Percentiles rank a stretch among this genome's conserved stretches.
phyloP scores from a whole-genome alignment of 2,329 filamentous ascomycete species.

The Clarireedia hainanense region DNA sequence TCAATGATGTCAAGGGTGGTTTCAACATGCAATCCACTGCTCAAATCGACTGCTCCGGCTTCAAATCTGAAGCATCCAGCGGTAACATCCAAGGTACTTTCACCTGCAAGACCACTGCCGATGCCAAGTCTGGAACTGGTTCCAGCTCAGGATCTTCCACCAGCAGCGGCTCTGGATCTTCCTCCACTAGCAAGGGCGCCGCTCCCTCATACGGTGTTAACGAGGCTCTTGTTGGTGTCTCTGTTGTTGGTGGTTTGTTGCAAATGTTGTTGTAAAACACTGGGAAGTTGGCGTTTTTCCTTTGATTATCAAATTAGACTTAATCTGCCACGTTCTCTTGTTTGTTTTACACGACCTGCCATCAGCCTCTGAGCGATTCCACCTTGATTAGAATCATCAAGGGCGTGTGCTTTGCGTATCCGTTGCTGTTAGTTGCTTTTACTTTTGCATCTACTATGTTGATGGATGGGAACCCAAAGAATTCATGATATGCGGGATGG shows the following conservation, averaged over 20 bases:
- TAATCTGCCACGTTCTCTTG: conserved; percentile 30
- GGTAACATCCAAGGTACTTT: conserved; percentile 39
- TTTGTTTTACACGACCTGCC: conserved; percentile 18
- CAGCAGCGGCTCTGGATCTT: conserved; percentile 19
- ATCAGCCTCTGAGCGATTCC: conserved; percentile 22
- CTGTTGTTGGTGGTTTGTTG: conserved; percentile 37
- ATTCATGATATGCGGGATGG: conserved; percentile 2
- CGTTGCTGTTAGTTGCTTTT: conserved; percentile 3
- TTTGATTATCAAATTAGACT: conserved; percentile 29
- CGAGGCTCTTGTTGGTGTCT: conserved; percentile 33
- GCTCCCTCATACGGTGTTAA: conserved; percentile 32
- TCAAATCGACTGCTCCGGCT: conserved; percentile 23
- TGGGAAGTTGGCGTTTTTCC: conserved; percentile 29
- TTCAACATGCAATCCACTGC: conserved; percentile 47
- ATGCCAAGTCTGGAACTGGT: conserved; percentile 25
- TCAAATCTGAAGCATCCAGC: conserved; percentile 22
- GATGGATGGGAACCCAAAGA: conserved; percentile 3
- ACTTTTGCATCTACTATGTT: neutral
- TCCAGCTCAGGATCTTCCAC: conserved; percentile 24
- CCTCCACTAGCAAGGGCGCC: conserved; percentile 29
- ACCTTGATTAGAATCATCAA: conserved; percentile 16
- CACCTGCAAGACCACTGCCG: conserved; percentile 32
- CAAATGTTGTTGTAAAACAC: conserved; percentile 38
- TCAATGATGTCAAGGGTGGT: conserved; percentile 62
- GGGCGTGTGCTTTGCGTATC: conserved; percentile 15